Evolutionary conservation across 208 protist genomes (phyloP).

Genomic region (Trypanosoma brucei): DNA sequence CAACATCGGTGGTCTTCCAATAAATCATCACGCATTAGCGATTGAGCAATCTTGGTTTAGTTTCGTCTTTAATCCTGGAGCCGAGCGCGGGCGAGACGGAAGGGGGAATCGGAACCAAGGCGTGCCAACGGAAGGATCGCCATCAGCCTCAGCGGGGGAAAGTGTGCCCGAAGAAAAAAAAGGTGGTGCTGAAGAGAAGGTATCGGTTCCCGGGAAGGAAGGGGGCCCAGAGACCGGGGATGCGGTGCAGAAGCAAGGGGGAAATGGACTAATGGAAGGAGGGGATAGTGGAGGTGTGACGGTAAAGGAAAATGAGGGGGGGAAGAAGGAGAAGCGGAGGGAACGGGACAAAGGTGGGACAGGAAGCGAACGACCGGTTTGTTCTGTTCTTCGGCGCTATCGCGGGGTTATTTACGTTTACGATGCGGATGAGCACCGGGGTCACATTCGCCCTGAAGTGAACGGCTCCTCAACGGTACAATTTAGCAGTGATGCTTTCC

Average conservation of each 20-base stretch:
- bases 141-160: neutral
- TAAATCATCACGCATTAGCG: slow-evolving; percentile 32
- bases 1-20: slow-evolving; percentile 46
- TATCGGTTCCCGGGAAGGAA: neutral
- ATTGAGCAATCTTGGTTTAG: slow-evolving; percentile 77
- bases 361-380: neutral
- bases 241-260: neutral
- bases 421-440: slow-evolving; percentile 59
- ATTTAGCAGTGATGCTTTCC: slow-evolving; percentile 46
- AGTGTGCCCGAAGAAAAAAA: slow-evolving; percentile 1
- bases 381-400: slow-evolving; percentile 33
- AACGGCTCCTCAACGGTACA: slow-evolving; percentile 28
- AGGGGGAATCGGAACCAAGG: neutral
- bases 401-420: slow-evolving; percentile 58
- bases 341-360: neutral
- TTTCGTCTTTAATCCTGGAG: slow-evolving; percentile 32
- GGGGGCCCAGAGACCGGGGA: neutral
- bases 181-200: neutral
- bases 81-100: slow-evolving; percentile 15
- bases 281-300: neutral
- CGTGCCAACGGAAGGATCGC: too few relatives aligned
- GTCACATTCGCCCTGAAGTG: slow-evolving; percentile 64
- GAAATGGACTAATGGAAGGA: too few relatives aligned
- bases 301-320: neutral
- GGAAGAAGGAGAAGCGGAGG: neutral